Conservation (phyloP, 148 eudicot genomes). For the Diospyros lotus region DNA sequence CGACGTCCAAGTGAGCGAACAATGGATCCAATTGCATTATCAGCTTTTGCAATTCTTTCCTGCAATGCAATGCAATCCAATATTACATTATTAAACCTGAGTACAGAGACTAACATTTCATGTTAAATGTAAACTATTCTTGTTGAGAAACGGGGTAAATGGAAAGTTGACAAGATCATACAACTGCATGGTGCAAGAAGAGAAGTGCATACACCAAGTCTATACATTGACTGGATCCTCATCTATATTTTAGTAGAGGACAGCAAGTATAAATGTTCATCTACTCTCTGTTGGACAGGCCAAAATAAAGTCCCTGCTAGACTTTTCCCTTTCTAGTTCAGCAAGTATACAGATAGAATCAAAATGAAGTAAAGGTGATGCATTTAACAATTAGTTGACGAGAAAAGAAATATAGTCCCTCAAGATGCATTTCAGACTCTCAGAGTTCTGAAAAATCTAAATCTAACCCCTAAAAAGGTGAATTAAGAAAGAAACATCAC, state of each 20-base stretch:
- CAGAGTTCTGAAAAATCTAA: not conserved
- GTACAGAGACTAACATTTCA: conserved; percentile 2
- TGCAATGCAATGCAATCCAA: conserved; percentile 15
- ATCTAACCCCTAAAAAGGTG: not conserved
- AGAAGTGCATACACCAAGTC: not conserved
- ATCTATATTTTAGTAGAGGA: not conserved
- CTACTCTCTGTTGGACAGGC: not conserved
- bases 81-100: not conserved
- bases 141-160: not conserved
- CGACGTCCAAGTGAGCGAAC: conserved; percentile 40
- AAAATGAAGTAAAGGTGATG: not conserved
- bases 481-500: not conserved
- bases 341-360: not conserved
- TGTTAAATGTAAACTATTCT: not conserved
- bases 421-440: not conserved
- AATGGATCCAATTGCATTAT: conserved; percentile 26
- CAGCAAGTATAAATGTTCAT: not conserved
- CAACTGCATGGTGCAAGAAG: not conserved
- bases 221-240: not conserved
- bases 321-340: not conserved
- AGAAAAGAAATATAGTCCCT: not conserved
- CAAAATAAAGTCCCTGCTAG: not conserved
- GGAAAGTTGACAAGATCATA: not conserved
- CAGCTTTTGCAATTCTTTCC: conserved; percentile 33
- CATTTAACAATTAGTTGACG: not conserved